These are phyloP conservation scores for Hyphodiscus sp. DNA, from an alignment of 2,329 filamentous ascomycete species.

Conservation along the genomic window DNA sequence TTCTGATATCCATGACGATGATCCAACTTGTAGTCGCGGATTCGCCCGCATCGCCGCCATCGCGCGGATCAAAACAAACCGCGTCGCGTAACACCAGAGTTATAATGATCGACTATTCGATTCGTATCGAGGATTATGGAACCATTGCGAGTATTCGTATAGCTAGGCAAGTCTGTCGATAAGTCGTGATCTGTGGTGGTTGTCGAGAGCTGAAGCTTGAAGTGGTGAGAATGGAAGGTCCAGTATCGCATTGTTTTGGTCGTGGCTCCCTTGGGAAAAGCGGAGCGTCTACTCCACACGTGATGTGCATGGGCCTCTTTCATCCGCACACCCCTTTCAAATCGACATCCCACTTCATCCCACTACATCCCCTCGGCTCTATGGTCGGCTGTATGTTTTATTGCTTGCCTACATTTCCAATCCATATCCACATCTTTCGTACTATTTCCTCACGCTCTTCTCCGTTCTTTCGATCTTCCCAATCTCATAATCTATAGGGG, in stretches of 20 bases:
- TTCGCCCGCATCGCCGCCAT: constrained; percentile 31
- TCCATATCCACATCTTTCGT: not conserved
- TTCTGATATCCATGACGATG: constrained; percentile 74
- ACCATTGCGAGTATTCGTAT: constrained; percentile 19
- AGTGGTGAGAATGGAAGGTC: not conserved
- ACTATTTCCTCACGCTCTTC: not conserved
- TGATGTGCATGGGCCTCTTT: no score
- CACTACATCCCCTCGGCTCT: not conserved
- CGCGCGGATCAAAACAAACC: constrained; percentile 27
- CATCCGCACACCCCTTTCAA: no score
- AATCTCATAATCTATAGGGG: not conserved
- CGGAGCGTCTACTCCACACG: no score
- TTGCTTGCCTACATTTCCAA: not conserved
- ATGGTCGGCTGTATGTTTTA: not conserved
- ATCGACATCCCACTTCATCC: no score
- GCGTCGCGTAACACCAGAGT: constrained; percentile 18
- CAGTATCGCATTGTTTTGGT: constrained; percentile 9
- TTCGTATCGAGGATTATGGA: constrained; percentile 13
- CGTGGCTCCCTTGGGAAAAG: not conserved
- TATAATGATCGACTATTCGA: constrained; percentile 1
- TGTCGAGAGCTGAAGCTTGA: constrained; percentile 13
- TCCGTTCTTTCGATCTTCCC: not conserved
- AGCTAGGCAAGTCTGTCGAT: constrained; percentile 12
- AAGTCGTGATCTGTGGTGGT: constrained; percentile 6
- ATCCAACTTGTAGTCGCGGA: constrained; percentile 66